Evolutionary conservation across 371 early-diverging fungal species (phyloP), one percentile per base, ranked within the genome.

Genomic region (Circinella minor): DNA sequence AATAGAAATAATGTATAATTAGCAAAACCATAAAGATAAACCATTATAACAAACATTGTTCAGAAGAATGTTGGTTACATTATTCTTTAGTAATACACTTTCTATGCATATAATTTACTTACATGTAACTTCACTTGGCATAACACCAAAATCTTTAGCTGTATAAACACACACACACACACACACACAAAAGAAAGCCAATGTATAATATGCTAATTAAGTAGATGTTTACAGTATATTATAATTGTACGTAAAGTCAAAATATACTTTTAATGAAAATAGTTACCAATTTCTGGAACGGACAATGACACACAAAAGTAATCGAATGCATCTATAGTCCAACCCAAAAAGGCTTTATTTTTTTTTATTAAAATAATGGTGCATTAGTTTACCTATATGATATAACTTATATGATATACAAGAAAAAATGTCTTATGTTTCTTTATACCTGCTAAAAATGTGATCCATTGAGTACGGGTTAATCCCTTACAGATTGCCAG

Each of bases 251-350:
- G 1, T 11, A 27, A 27, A 48, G 63, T 18, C 14, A 63, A 20
- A 17, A 7, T 14, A 14, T 14, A 10, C 10, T 62, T 43, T 11
- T 34, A 10, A 36, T 5, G 34, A 8, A 27, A 27, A 11, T 18
- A 46, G 9, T 73, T 74, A 81, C 82, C 82, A 20, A 83, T 83
- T 36, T 74, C 61, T 4, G 79, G 75, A 15, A 81, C 77, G 8
- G 79, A 73, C 38, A 91, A 76, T 4, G 87, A 77, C 5, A 91
- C 86, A 38, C 83, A 82, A 71, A 90, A 90, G 75, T 88, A 92
- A 74, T 91, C 93, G 70, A 89, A 86, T 15, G 91, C 89, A 76
- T 92, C 91, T n/a, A 91, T 69, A 38, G 88, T 83, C 91, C 93
- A 92, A 17, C 90, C 92, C 66, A 90, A 77, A 66, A 89, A 91